Percentiles rank a stretch among this genome's conserved stretches.
phyloP scores from a whole-genome alignment of 495 filamentous ascomycete genomes.

The Daldinia grandis region DNA sequence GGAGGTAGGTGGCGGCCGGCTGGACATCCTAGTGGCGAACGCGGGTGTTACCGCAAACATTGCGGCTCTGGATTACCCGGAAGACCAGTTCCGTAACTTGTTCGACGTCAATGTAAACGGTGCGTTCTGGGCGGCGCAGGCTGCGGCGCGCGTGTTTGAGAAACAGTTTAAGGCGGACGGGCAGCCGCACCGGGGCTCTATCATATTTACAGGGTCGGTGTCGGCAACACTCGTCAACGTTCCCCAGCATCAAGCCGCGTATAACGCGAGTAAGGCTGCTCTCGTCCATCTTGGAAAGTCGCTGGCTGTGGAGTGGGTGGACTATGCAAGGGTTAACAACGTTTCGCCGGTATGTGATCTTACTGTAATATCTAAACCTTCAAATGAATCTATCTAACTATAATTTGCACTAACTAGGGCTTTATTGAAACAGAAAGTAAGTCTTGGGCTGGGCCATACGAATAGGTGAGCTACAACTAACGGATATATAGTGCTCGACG shows the following conservation, averaged over 20 bases:
- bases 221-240: conserved; percentile 70
- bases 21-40: conserved; percentile 55
- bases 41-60: conserved; percentile 73
- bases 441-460: not conserved
- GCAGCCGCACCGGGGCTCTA: conserved; percentile 67
- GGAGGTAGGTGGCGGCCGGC: conserved; percentile 33
- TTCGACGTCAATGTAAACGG: conserved; percentile 77
- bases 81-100: conserved; percentile 71
- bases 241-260: conserved; percentile 69
- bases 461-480: conserved; percentile 3
- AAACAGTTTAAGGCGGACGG: conserved; percentile 49
- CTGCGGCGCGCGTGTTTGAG: conserved; percentile 76
- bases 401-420: conserved; percentile 10
- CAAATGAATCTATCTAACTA: not conserved
- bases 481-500: conserved; percentile 27
- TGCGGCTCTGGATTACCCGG: conserved; percentile 69
- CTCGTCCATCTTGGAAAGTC: conserved; percentile 68
- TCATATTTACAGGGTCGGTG: conserved; percentile 68
- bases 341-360: conserved; percentile 64
- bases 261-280: conserved; percentile 68
- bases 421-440: conserved; percentile 45
- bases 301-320: conserved; percentile 61
- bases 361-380: not conserved
- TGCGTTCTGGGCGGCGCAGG: conserved; percentile 74
- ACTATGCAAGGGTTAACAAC: conserved; percentile 65